Conservation (phyloP, 208 protist genomes). For the Crithidia sp. region DNA sequence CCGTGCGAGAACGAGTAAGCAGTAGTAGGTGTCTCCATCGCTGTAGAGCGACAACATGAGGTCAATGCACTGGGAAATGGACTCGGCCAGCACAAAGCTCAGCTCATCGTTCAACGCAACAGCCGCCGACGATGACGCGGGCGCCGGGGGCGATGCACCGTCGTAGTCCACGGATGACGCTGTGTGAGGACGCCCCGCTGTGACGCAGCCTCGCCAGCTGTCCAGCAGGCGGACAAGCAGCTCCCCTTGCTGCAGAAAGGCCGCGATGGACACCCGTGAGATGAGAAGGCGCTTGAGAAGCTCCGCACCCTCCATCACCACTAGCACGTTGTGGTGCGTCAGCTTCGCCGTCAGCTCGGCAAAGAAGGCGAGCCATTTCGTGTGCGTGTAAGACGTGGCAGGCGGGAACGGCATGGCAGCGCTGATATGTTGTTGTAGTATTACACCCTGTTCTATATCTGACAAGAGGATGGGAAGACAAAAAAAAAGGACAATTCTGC, state of each 20-base stretch:
- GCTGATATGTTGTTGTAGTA: neutral
- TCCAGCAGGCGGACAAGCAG: constrained; percentile 64
- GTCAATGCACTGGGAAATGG: constrained; percentile 69
- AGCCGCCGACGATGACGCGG: constrained; percentile 7
- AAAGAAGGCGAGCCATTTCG: constrained; percentile 88
- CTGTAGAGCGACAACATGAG: constrained; percentile 72
- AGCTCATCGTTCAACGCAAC: constrained; percentile 62
- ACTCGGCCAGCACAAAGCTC: constrained; percentile 60
- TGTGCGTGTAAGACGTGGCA: constrained; percentile 57
- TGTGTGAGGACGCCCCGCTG: constrained; percentile 25
- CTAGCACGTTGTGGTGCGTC: constrained; percentile 79
- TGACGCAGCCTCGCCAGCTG: constrained; percentile 55
- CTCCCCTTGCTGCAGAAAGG: constrained; percentile 79
- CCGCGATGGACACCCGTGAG: constrained; percentile 71
- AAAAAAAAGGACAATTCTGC: neutral
- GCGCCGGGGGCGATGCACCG: no score
- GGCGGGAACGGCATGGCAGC: constrained; percentile 64
- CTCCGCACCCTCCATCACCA: constrained; percentile 83
- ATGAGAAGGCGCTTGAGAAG: constrained; percentile 73
- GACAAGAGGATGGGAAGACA: neutral
- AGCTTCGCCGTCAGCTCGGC: constrained; percentile 86
- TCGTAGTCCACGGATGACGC: neutral
- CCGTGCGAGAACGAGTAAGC: constrained; percentile 66
- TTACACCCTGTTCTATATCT: neutral
- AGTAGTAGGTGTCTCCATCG: constrained; percentile 76